Evolutionary conservation across 2,329 filamentous ascomycete species (phyloP), one percentile per base, ranked within the genome.

Genomic region (Arthrocladium fulminans): DNA sequence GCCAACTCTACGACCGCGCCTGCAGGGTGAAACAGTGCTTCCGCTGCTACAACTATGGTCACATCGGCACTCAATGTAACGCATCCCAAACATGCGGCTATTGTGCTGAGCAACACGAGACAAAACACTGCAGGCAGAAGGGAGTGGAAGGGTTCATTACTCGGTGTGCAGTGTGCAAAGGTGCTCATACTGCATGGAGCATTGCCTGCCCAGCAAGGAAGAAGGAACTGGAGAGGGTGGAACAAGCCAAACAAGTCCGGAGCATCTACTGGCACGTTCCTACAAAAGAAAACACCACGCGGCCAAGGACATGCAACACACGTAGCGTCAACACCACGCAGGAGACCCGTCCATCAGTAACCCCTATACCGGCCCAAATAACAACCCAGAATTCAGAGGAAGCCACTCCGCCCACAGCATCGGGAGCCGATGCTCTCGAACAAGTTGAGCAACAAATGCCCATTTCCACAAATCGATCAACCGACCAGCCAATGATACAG

Each of bases 1-100:
- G 50, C 51, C 43, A 61, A 51, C 56, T 59, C 29, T 61, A 61
- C 45, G 54, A 61, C 48, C 43, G 52, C 22, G 48, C 54, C 42
- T 61, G 51, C 51, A 58, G 52, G 51, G 46, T 61, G n/a, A 61
- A 61, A 48, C 52, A 60, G 53, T 61, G 51, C 54, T 57, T 58
- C 49, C 38, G 51, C 23, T 59, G 52, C 54, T 56, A 59, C 25
- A 50, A 58, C 32, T 60, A 59, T 35, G 54, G 57, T 37, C 53
- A 60, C 48, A 61, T 57, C 40, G 55, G 51, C 34, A 53, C 54
- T 53, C 50, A 59, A 54, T 59, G 47, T 44, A 49, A 53, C 39
- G 51, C 48, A 44, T 34, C 52, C 41, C 48, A 59, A 55, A 53
- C 34, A 51, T 60, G 54, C 44, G 54, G 56, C 54, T 59, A 59